A percentile compares a stretch with the other conserved stretches of the same genome.
Evolutionary conservation across 208 protist genomes (phyloP).

Genomic region (Leishmania braziliensis): DNA sequence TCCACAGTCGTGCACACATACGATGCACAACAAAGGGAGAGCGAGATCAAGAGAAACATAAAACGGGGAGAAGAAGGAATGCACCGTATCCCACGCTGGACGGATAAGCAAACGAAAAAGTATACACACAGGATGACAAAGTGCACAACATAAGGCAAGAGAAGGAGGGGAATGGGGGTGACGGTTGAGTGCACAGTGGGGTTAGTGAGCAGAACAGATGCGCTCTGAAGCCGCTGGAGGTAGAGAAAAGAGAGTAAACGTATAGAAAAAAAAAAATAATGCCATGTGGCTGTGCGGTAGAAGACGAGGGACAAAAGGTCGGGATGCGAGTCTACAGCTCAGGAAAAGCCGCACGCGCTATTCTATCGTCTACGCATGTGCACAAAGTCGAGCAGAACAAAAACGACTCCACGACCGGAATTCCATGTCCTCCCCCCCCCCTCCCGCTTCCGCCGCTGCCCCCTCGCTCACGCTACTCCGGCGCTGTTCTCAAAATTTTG

Average conservation of each 20-base stretch:
- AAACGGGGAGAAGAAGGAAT: background rate
- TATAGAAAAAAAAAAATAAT: background rate
- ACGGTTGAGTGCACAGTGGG: background rate
- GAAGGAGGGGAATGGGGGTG: background rate
- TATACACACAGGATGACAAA: background rate
- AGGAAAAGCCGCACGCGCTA: background rate
- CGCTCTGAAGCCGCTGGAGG: background rate
- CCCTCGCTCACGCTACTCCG: background rate
- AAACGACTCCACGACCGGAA: background rate
- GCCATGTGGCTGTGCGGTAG: background rate
- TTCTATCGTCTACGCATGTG: background rate
- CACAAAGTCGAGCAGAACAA: background rate
- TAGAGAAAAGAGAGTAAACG: background rate
- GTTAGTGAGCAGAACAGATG: background rate
- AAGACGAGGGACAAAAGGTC: background rate
- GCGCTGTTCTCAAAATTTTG: background rate
- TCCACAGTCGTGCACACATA: background rate
- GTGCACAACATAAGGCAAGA: background rate
- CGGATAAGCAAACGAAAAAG: background rate
- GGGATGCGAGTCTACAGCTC: background rate
- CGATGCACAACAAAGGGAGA: background rate
- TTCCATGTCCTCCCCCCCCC: too few relatives aligned
- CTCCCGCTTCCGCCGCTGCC: too few relatives aligned
- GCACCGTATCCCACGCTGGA: background rate
- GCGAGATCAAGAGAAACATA: background rate